phyloP scores from a whole-genome alignment of 495 filamentous ascomycete species.

The Tuber indicum region DNA sequence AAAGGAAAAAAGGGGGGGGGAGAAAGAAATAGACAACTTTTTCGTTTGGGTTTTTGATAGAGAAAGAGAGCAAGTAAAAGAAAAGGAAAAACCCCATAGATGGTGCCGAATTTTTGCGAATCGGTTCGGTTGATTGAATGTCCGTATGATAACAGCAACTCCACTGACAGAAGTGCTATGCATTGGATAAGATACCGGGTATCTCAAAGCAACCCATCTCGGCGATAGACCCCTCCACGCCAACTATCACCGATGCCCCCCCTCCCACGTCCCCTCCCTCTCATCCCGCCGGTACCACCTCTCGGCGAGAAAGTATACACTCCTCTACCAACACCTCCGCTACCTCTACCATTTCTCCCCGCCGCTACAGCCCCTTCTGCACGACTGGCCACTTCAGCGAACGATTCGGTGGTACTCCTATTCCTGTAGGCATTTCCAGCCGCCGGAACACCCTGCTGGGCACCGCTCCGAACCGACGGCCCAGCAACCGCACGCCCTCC shows the following conservation, averaged over 20 bases:
- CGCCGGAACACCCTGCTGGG: background rate
- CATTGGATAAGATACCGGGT: background rate
- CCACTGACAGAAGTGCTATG: background rate
- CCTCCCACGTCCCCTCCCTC: constrained; percentile 17
- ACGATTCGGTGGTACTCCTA: background rate
- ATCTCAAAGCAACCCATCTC: background rate
- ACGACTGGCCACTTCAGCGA: background rate
- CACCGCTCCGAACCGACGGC: background rate
- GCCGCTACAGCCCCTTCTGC: background rate
- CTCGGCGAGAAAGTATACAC: background rate
- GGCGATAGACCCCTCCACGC: constrained; percentile 2
- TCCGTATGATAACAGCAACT: background rate
- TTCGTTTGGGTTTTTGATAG: background rate
- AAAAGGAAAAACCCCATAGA: background rate
- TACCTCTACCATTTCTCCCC: background rate
- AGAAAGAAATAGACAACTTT: background rate
- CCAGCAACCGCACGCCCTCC: background rate
- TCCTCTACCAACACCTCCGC: background rate
- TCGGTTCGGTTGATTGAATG: background rate
- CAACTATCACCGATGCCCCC: constrained; percentile 7
- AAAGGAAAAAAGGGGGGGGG: background rate
- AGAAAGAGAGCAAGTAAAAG: background rate
- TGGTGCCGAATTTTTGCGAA: background rate
- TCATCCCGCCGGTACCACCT: background rate
- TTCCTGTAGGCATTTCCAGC: background rate